Evolutionary conservation across 495 filamentous ascomycete species (phyloP), one percentile per base, ranked within the genome.

Genomic region (Aspergillus incahuasiensis): DNA sequence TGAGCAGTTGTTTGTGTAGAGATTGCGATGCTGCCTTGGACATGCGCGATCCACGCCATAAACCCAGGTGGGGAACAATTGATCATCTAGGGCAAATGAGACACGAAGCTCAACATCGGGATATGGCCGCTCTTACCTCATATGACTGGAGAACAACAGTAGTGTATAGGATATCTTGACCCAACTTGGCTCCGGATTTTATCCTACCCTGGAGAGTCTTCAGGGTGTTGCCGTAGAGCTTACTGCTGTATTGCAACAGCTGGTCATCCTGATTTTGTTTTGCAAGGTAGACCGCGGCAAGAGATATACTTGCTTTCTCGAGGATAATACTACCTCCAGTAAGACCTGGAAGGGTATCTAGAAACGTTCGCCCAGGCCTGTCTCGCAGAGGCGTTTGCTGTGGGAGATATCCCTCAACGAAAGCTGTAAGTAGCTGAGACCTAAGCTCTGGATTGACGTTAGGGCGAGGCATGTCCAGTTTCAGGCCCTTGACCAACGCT

Each of bases 91-190:
- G 43, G 11, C 3, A 16, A 16, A 15, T 39, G 35, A 58, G 46
- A 20, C 43, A 42, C 18, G 12, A 32, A 16, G 16, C 18, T 8
- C 35, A 20, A 30, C 6, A 28, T 12, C 12, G 13, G 19, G 21
- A 16, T 28, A 19, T n/a, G 16, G 1, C 18, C 18, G n/a, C n/a
- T 0, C 13, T 39, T 60, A 65, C 63, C 56, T 67, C 62, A 46
- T 67, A 67, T 28, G 65, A 40, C 49, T 69, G 58, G 38, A 67
- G 62, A 5, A 64, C 44, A 11, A 68, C 57, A 1, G 60, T 69
- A 21, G 62, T 64, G 45, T 64, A 67, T 40, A 65, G 34, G 11
- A 58, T 28, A n/a, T 64, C 64, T 20, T 61, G 54, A 13, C 64
- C 59, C 12, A 63, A 54, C 20, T 49, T 56, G 6, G 43, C 48